A percentile compares a stretch with the other conserved stretches of the same genome.
These are phyloP conservation scores for Fraxinus baroniana DNA, from an alignment of 305 asterid species.

Conservation along the genomic window DNA sequence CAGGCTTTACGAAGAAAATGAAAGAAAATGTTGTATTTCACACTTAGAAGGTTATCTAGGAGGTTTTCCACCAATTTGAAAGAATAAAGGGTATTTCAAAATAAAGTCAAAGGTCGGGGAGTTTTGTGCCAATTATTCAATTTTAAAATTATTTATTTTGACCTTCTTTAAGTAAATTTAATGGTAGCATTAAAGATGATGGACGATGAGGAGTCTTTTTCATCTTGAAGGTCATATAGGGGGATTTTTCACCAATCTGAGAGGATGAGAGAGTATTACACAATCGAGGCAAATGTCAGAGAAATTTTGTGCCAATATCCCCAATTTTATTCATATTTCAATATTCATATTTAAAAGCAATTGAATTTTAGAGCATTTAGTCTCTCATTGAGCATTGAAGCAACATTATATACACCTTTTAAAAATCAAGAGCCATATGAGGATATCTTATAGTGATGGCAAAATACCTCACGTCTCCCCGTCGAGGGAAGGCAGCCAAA, in stretches of 20 bases:
- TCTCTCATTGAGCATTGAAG: too few relatives aligned
- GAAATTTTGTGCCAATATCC: too few relatives aligned
- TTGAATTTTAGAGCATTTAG: background rate
- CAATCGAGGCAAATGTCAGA: background rate
- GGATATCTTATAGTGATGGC: background rate
- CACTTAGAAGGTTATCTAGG: too few relatives aligned
- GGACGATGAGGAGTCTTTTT: background rate
- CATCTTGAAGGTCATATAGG: background rate
- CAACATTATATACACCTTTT: too few relatives aligned
- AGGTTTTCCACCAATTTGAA: background rate
- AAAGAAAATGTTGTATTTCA: background rate
- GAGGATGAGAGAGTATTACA: background rate
- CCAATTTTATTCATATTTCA: background rate
- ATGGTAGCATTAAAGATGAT: too few relatives aligned
- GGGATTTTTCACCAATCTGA: too few relatives aligned
- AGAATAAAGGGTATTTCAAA: background rate
- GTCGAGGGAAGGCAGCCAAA: background rate
- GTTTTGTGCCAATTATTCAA: background rate
- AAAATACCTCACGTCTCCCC: background rate
- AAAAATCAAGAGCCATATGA: too few relatives aligned
- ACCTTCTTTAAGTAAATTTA: too few relatives aligned
- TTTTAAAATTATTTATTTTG: too few relatives aligned
- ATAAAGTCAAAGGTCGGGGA: background rate
- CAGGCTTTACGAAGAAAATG: too few relatives aligned
- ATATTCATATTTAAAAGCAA: background rate